Evolutionary conservation across 176 grass and related monocot species (phyloP), one percentile per base, ranked within the genome.

Genomic region (Canna indica): DNA sequence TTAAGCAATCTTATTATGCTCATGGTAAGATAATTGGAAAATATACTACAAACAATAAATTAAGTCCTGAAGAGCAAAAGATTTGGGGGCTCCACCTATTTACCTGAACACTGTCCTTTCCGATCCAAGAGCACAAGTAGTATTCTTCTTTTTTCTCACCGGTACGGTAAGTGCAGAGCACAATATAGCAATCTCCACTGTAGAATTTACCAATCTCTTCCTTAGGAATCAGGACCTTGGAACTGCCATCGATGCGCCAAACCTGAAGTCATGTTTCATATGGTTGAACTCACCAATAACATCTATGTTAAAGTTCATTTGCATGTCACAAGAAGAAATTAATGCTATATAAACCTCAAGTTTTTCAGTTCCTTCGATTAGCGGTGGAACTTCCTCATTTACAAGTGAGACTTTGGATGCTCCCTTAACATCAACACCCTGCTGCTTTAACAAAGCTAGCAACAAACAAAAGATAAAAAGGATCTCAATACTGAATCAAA

Each of bases 71-170:
- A 7, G 1, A 33, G 5, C 59, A 63, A 25, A 58, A 62, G 15
- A 17, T 62, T 16, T 32, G 12, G 13, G 15, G 1, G 16, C 3
- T 7, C 14, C 17, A 65, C 53, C 34, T 67, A 68, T n/a, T 90
- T 89, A 96, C 88, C 88, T 61, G 73, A 20, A 82, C 70, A 68
- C 88, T 91, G 66, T 96, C 88, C 74, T 85, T 96, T 70, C 92
- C 92, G 64, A 91, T 85, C 92, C 88, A 96, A 81, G 83, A 81
- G 35, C 57, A 89, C 46, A 96, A 76, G 83, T 86, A 91, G 66
- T 84, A 90, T 82, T 96, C 93, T 82, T 96, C 93, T 84, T 85
- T 96, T 63, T 87, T 96, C 44, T 91, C 93, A 57, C 88, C 83
- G n/a, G 88, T 81, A 96, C 88, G 86, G 76, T 96, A 96, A 8